Conservation (phyloP, 2,329 filamentous ascomycete species). For the Colletotrichum caudatum region DNA sequence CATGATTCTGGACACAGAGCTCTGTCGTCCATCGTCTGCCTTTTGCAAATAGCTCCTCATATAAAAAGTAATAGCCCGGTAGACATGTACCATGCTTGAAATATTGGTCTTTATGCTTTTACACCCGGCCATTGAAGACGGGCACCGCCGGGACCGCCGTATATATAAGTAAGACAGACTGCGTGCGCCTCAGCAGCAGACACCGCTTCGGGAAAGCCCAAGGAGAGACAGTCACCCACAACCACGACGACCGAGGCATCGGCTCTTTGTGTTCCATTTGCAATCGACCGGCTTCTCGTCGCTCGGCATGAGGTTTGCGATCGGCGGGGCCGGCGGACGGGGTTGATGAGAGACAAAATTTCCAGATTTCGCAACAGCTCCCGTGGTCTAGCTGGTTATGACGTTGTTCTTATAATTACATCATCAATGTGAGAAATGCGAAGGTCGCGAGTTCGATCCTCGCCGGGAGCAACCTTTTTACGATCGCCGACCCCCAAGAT, state of each 20-base stretch:
- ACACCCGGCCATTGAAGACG: background rate
- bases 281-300: background rate
- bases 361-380: constrained; percentile 29
- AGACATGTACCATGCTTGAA: background rate
- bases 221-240: accelerated
- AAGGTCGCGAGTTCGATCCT: constrained; percentile 52
- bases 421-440: constrained; percentile 46
- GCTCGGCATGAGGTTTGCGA: no score
- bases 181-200: background rate
- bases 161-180: no score
- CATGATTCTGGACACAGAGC: background rate
- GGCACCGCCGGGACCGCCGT: background rate
- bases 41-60: accelerated
- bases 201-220: background rate
- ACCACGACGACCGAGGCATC: background rate
- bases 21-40: background rate
- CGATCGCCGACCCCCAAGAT: background rate
- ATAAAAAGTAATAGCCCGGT: background rate
- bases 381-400: constrained; percentile 52
- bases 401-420: constrained; percentile 50
- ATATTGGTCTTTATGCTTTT: background rate
- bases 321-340: background rate
- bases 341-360: background rate
- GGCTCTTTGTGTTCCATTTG: background rate
- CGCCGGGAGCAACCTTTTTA: constrained; percentile 43